Base-by-base conservation (phyloP, 768 basidiomycete species). In the Termitomyces sp. region DNA sequence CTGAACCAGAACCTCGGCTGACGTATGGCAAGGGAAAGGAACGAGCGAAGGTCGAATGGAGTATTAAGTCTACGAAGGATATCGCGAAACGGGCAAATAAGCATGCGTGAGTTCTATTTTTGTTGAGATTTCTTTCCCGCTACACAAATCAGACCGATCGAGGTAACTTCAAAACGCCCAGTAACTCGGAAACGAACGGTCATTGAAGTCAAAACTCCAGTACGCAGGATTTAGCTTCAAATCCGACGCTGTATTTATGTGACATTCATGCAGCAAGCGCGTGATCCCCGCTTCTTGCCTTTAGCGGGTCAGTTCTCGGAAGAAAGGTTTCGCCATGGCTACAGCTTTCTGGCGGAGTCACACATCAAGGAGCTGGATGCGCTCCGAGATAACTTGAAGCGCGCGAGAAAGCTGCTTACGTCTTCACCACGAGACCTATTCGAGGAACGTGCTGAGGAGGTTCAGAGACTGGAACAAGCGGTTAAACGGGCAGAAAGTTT, bases 271-370 rank as follows among this genome's bases (percentile, higher is more conserved):
- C 62, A 95, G 93, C 82, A 86, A 71, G 69, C 85, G 15, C 83
- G 94, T 31, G 94, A 98, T 72, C 94, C 95, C 1, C 84, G 94
- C 48, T 98, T 98, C 72, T 75, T 88, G 28, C 79, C 84, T 28
- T 72, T 88, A 9, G 77, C 88, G 15, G 93, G 93, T 15, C 77
- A 83, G 59, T 85, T 88, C 62, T 82, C 86, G 16, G 64, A 78
- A 0, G 72, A 84, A 47, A 82, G 83, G 34, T 94, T 92, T 69
- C 81, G 77, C 20, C 68, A 81, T 46, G 83, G 85, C 33, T 97
- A 96, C 63, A 75, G 74, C 1, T 97, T 98, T 69, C 77, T 98
- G 29, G 73, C 83, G 2, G 81, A 81, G 4, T 68, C 88, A 48
- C 89, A 87, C 65, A 68, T 74, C 45, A 73, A 71, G 6, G 94